These are phyloP conservation scores for Apocynum venetum DNA, from an alignment of 257 asterid genomes.

Conservation along the genomic window DNA sequence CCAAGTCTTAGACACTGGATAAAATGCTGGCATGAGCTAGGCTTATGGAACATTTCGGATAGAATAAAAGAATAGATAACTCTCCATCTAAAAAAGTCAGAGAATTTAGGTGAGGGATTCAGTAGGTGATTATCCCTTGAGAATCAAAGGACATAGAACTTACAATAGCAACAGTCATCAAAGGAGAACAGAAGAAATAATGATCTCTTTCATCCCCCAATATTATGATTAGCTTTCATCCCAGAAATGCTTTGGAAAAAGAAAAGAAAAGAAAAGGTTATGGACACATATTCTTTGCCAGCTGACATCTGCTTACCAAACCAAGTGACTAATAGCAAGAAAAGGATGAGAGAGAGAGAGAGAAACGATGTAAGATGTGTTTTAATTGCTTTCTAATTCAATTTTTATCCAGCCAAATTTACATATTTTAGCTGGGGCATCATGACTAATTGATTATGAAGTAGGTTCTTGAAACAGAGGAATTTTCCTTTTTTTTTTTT, in stretches of 20 bases:
- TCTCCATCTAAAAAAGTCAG: background rate
- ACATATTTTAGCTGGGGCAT: background rate
- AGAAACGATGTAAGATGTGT: background rate
- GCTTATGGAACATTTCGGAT: background rate
- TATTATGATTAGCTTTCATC: background rate
- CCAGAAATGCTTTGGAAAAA: background rate
- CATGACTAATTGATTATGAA: background rate
- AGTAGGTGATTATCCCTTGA: background rate
- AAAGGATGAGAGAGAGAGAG: background rate
- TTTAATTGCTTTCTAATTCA: background rate
- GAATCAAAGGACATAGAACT: background rate
- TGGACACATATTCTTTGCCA: background rate
- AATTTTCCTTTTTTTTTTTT: background rate
- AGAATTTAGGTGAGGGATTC: background rate
- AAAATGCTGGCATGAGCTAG: background rate
- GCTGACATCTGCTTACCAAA: background rate
- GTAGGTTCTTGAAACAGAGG: background rate
- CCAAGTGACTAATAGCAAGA: background rate
- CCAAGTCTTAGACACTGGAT: background rate
- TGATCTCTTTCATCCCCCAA: background rate
- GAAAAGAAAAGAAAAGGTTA: background rate
- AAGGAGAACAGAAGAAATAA: background rate
- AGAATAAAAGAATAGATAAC: background rate
- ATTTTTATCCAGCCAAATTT: background rate
- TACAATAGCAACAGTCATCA: background rate